These are phyloP conservation scores for Ottelia alismoides DNA, from an alignment of 106 monocot genomes.

Conservation along the genomic window DNA sequence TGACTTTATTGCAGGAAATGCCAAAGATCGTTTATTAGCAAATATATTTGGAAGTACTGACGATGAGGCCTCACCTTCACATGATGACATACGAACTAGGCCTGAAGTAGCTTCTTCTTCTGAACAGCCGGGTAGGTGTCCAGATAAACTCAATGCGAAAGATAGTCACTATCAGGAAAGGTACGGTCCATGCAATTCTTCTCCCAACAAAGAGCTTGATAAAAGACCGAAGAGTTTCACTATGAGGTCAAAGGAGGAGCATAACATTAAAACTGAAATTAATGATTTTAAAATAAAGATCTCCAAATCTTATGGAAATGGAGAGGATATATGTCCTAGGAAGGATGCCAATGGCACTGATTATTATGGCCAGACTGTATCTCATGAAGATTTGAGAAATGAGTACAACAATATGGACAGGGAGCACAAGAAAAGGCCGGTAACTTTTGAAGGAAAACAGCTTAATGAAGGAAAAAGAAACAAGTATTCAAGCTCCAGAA, in stretches of 20 bases:
- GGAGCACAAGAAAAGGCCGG: constrained; percentile 1
- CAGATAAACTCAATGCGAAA: no score
- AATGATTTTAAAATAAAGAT: constrained; percentile 17
- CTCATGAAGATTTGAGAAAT: constrained; percentile 9
- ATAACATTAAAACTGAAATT: constrained; percentile 14
- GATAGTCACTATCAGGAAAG: no score
- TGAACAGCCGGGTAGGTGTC: constrained; percentile 10
- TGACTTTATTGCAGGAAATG: constrained; percentile 5
- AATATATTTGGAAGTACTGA: constrained; percentile 14
- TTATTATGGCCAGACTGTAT: constrained; percentile 7
- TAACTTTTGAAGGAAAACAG: background rate
- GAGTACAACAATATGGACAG: constrained; percentile 7
- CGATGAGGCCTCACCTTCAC: constrained; percentile 12
- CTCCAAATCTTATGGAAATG: constrained; percentile 10
- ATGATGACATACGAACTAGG: constrained; percentile 7
- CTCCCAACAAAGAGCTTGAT: constrained; percentile 8
- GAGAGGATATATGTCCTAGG: constrained; percentile 10
- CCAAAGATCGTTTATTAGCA: constrained; percentile 12
- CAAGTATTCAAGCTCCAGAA: background rate
- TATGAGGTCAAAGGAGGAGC: constrained; percentile 8
- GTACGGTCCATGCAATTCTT: no score
- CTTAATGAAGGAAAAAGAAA: constrained; percentile 8
- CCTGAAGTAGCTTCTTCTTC: constrained; percentile 5
- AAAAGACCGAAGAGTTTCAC: no score
- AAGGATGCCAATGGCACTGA: constrained; percentile 7